These are phyloP conservation scores for Russula dissimulans DNA, from an alignment of 768 basidiomycete species.

Conservation along the genomic window DNA sequence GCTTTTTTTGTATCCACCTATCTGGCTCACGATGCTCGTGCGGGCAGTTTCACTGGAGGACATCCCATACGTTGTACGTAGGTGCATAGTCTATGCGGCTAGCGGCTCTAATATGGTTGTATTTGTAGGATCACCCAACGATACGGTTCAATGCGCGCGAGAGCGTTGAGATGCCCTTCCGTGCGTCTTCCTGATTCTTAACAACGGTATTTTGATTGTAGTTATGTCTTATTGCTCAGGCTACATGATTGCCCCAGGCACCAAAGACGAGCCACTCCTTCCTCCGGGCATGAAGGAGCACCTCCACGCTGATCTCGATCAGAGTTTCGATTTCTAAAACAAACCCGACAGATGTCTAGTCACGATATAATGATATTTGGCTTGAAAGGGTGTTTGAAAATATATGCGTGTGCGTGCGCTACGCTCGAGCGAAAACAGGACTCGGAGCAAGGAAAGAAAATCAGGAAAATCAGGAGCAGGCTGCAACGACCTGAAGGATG, in stretches of 20 bases:
- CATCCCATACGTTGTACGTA: conserved; percentile 63
- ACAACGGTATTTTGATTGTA: not conserved
- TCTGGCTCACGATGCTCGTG: not conserved
- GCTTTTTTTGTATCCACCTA: not conserved
- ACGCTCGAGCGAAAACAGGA: no score
- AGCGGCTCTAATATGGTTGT: not conserved
- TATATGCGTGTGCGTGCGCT: no score
- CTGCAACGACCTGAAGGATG: no score
- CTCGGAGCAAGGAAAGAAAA: no score
- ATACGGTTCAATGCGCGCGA: conserved; percentile 82
- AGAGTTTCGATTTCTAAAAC: conserved; percentile 68
- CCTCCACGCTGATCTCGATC: conserved; percentile 77
- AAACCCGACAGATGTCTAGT: not conserved
- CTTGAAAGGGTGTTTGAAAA: not conserved
- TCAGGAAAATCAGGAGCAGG: no score
- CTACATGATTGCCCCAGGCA: conserved; percentile 33
- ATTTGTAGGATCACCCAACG: conserved; percentile 71
- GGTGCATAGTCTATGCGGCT: no score
- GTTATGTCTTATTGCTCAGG: conserved; percentile 24
- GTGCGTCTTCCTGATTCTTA: conserved; percentile 38
- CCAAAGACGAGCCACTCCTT: conserved; percentile 54
- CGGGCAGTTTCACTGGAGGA: conserved; percentile 51
- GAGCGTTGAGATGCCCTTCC: conserved; percentile 97
- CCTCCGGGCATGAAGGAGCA: conserved; percentile 88
- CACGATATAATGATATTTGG: not conserved